These are phyloP conservation scores for Penicillium sp. DNA, from an alignment of 2,329 filamentous ascomycete species.

Conservation along the genomic window DNA sequence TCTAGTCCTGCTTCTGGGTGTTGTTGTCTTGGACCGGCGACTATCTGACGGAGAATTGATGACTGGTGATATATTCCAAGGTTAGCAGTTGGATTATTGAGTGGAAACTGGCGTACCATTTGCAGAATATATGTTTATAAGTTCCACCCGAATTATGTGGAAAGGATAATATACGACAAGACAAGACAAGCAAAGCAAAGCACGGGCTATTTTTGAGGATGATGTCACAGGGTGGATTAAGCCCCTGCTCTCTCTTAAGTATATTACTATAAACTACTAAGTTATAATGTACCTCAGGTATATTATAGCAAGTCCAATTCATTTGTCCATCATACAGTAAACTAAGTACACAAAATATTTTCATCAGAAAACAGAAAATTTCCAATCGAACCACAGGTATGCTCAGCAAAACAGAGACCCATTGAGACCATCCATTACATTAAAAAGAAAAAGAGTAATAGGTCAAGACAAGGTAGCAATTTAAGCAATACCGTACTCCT, in stretches of 20 bases:
- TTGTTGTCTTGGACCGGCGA: slow-evolving; percentile 78
- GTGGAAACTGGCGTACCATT: slow-evolving; percentile 1
- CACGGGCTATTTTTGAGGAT: background rate
- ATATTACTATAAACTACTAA: too few relatives aligned
- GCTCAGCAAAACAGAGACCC: background rate
- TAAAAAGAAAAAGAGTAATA: background rate
- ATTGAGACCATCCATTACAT: background rate
- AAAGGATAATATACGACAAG: background rate
- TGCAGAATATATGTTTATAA: background rate
- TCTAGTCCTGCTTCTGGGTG: slow-evolving; percentile 88
- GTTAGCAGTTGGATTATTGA: background rate
- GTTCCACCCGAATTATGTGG: background rate
- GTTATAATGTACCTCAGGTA: too few relatives aligned
- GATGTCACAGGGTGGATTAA: slow-evolving; percentile 7
- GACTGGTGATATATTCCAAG: slow-evolving; percentile 48
- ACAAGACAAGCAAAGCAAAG: background rate
- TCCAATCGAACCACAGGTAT: background rate
- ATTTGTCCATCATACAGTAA: slow-evolving; percentile 4
- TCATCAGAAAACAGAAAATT: background rate
- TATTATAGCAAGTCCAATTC: background rate
- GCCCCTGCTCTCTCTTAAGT: background rate
- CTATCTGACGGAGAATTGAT: slow-evolving; percentile 82
- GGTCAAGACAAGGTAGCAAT: background rate
- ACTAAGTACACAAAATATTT: slow-evolving; percentile 1
- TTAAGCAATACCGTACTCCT: slow-evolving; percentile 9